Base-by-base conservation (phyloP, 1,139 yeast species). In the Geotrichum klebahnii region DNA sequence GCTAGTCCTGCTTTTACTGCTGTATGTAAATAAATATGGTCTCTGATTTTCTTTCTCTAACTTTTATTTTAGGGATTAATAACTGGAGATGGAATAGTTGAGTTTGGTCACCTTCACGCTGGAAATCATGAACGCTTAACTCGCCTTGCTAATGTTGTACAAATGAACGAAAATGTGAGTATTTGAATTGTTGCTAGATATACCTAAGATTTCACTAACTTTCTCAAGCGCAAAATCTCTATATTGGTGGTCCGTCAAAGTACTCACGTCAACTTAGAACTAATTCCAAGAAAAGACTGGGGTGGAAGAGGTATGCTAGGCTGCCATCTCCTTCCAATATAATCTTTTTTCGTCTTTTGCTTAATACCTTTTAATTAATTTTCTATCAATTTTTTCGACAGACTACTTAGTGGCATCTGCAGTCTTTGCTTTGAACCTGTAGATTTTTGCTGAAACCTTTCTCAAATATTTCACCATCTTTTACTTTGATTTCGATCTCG, bases 301-400 rank as follows among this genome's bases (percentile, higher is more conserved):
- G 73, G 72, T 31, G 95, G 95, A 5, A 69, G 73, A 29, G 95
- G 95, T 1, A 64, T 82, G 24, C 68, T 87, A 28, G 96, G 96
- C 1, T 85, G 95, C 62, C 80, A 79, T 53, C 63, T 82, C 37
- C 68, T 74, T 26, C 82, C 82, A 17, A 53, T 77, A 47, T 76
- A 66, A 48, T 16, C 29, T 6, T 26, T 8, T 26, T 26, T 26
- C n/a, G n/a, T n/a, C n/a, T n/a, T n/a, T n/a, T n/a, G n/a, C n/a
- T n/a, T n/a, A n/a, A n/a, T n/a, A n/a, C n/a, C n/a, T n/a, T n/a
- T n/a, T n/a, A n/a, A n/a, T n/a, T n/a, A n/a, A n/a, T n/a, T n/a
- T n/a, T n/a, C n/a, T n/a, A n/a, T n/a, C n/a, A n/a, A n/a, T n/a
- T n/a, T n/a, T n/a, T n/a, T n/a, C n/a, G n/a, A n/a, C n/a, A n/a